Evolutionary conservation across 352 stramenopile species (phyloP), one percentile per base, ranked within the genome.

Genomic region (Phytophthora parvispora): DNA sequence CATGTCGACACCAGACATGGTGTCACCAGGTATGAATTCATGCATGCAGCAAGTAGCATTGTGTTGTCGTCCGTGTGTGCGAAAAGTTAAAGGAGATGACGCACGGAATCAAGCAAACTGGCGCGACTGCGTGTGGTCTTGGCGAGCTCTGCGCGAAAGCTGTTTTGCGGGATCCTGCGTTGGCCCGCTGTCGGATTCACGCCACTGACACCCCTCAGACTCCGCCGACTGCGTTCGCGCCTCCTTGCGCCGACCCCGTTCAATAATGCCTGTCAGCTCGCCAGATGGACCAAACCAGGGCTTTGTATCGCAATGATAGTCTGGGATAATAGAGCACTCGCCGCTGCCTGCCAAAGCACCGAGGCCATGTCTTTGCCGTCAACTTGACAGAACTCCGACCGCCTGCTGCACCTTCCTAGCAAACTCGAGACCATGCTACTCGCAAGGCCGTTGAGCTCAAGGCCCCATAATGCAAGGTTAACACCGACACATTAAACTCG

Each of bases 221-320:
- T 20, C 20, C 20, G 9, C 36, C 51, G 18, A 13, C 40, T 38
- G 22, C 13, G 24, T 5, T 10, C 4, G 20, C 6, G 57, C 29
- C 43, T 64, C 15, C 15, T 53, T 25, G 15, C n/a, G 15, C 6
- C 25, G 32, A 31, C 31, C n/a, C 9, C 51, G 13, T 31, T 45
- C 50, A 43, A 45, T 29, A 7, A 16, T 15, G 18, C 22, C 16
- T 60, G 25, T 38, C 28, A 31, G 12, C 54, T 24, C 22, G 10
- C 48, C 34, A 59, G 34, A 66, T 18, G n/a, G 32, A n/a, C 7
- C 13, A 47, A 34, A 22, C 13, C 28, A 24, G 8, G n/a, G 25
- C 20, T 18, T 65, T 15, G 31, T 52, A 31, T 66, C 48, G 34
- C n/a, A 47, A 59, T 9, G 60, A 61, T 67, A 55, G 60, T 25